phyloP scores from a whole-genome alignment of 805 yeast genomes.

The Candida koratica region DNA sequence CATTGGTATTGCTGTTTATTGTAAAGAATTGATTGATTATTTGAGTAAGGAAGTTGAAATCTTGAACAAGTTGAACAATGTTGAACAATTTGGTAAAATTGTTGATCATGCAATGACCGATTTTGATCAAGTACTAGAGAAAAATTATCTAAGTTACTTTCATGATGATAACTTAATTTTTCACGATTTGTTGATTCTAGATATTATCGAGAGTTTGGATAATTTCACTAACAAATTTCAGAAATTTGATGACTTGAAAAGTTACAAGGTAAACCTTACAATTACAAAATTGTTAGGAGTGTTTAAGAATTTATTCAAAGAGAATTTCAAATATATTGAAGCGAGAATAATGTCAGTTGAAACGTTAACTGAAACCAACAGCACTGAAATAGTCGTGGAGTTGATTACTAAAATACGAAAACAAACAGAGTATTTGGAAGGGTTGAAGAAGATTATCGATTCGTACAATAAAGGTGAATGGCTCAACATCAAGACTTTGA shows the following conservation, averaged over 20 bases:
- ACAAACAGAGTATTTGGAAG: conserved; percentile 56
- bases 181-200: conserved; percentile 30
- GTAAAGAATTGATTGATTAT: conserved; percentile 47
- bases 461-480: conserved; percentile 58
- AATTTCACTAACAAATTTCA: conserved; percentile 19
- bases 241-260: conserved; percentile 12
- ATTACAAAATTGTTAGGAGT: conserved; percentile 6
- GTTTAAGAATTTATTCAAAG: conserved; percentile 40
- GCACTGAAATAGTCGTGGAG: conserved; percentile 71
- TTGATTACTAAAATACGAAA: conserved; percentile 63
- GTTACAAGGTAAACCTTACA: conserved; percentile 10
- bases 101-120: conserved; percentile 12
- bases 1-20: conserved; percentile 53
- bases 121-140: conserved; percentile 12
- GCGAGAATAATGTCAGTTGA: conserved; percentile 43
- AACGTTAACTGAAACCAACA: conserved; percentile 58
- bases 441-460: conserved; percentile 48
- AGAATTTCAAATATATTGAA: conserved; percentile 55
- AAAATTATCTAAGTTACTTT: conserved; percentile 13
- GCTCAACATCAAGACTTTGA: conserved; percentile 62
- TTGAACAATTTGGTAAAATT: conserved; percentile 6
- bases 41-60: conserved; percentile 50
- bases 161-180: conserved; percentile 14
- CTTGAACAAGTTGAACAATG: conserved; percentile 29
- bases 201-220: conserved; percentile 43